Base-by-base conservation (phyloP, 148 eudicot genomes). In the Cornus florida region DNA sequence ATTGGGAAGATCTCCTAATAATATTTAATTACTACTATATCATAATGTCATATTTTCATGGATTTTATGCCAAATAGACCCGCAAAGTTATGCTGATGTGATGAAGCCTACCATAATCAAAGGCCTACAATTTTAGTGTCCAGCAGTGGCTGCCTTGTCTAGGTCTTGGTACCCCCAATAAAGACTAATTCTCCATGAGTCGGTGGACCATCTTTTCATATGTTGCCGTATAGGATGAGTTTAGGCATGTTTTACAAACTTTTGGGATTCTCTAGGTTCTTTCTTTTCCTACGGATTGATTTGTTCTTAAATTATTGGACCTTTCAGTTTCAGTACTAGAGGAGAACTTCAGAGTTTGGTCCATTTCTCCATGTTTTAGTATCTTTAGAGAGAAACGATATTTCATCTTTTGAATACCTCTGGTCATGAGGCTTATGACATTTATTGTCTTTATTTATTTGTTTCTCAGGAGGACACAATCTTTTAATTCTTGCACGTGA, bases 401-500 rank as follows among this genome's bases (percentile, higher is more conserved):
- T 16, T 53, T 7, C 46, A 12, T 24, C 23, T 13, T 77, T 66
- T 33, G 43, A 41, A 56, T 2, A 53, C 20, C 32, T 69, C 24
- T 76, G 48, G 35, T 41, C n/a, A 14, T 82, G 57, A 70, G 28
- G 66, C 10, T 70, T 77, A 73, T 53, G 65, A 14, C 31, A 62
- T 53, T 38, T 62, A 43, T 43, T 43, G 70, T 22, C 16, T 60
- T 75, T 39, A n/a, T 39, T 43, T 48, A 5, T 43, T 74, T 71
- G 35, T 75, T 77, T 76, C 80, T 71, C 81, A 96, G 99, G 99
- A 74, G 99, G 99, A 70, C 98, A 96, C 81, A 96, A 96, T 84
- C 95, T 96, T 80, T 86, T 93, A 59, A 88, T 96, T 86, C 94
- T 96, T 81, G 98, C 97, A 48, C 92, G 91, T 76, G 93, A 87